These are phyloP conservation scores for Annulohypoxylon moriforme DNA, from an alignment of 495 filamentous ascomycete species.

Conservation along the genomic window DNA sequence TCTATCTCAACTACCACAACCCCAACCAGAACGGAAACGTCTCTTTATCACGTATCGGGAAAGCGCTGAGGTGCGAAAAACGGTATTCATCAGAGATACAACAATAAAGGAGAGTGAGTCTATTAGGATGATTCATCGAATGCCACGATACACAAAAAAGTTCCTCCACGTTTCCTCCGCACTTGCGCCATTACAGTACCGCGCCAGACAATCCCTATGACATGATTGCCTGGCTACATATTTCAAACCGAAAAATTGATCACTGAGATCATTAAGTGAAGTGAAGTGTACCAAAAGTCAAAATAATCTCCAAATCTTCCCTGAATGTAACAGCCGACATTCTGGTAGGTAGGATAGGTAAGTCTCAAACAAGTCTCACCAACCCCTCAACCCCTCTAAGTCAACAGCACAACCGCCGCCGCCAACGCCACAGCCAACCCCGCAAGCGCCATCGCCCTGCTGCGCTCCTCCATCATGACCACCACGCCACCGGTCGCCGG, in stretches of 20 bases:
- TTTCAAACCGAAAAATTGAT: too few relatives aligned
- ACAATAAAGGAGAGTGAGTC: background rate
- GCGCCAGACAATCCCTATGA: too few relatives aligned
- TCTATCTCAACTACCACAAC: background rate
- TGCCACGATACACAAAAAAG: background rate
- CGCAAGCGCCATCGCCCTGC: background rate
- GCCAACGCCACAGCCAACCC: slow-evolving; percentile 7
- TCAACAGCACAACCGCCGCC: slow-evolving; percentile 1
- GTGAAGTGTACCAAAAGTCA: too few relatives aligned
- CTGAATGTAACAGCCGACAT: too few relatives aligned
- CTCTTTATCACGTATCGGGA: too few relatives aligned
- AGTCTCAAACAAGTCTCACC: too few relatives aligned
- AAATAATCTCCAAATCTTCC: too few relatives aligned
- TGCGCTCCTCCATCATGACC: background rate
- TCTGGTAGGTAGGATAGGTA: too few relatives aligned
- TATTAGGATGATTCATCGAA: background rate
- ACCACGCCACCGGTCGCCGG: background rate
- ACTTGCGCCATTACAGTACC: background rate
- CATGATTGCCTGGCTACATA: too few relatives aligned
- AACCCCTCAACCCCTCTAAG: background rate
- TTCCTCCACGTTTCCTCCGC: background rate
- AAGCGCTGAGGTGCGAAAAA: too few relatives aligned
- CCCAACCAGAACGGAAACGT: too few relatives aligned
- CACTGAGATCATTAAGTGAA: too few relatives aligned
- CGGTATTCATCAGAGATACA: background rate